A percentile compares a stretch with the other conserved stretches of the same genome.
Evolutionary conservation across 805 yeast species (phyloP).

Genomic region (Cyberlindnera americana): DNA sequence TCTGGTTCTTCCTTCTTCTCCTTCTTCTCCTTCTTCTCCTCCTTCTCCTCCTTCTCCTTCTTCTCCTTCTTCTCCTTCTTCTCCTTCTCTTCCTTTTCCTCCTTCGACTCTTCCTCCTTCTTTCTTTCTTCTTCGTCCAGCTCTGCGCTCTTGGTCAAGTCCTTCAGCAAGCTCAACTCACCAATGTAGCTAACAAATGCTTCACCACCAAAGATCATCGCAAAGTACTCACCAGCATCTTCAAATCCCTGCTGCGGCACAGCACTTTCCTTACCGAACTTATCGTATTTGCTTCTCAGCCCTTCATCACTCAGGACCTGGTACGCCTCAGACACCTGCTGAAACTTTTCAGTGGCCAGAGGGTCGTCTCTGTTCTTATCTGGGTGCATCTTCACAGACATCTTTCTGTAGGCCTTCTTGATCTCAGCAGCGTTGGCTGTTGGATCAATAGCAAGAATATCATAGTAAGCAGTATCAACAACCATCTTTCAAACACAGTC

Average conservation of each 20-base stretch:
- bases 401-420: conserved; percentile 76
- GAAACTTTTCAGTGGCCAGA: conserved; percentile 67
- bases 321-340: conserved; percentile 63
- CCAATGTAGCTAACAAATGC: conserved; percentile 87
- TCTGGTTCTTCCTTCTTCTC: conserved; percentile 27
- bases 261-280: conserved; percentile 70
- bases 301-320: conserved; percentile 69
- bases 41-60: conserved; percentile 25
- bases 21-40: conserved; percentile 33
- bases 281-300: conserved; percentile 65
- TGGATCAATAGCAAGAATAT: conserved; percentile 52
- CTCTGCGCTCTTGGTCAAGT: conserved; percentile 61
- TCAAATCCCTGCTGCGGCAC: conserved; percentile 67
- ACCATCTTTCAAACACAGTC: too few species aligned
- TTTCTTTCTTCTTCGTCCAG: conserved; percentile 44
- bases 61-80: conserved; percentile 30
- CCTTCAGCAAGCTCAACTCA: conserved; percentile 74
- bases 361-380: conserved; percentile 80
- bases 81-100: conserved; percentile 31
- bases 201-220: conserved; percentile 82
- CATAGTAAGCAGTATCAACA: conserved; percentile 71
- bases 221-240: conserved; percentile 69
- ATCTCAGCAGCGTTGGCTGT: conserved; percentile 64
- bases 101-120: conserved; percentile 30
- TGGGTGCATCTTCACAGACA: conserved; percentile 74